These are phyloP conservation scores for Podila verticillata DNA, from an alignment of 192 early-diverging fungal species.

Conservation along the genomic window DNA sequence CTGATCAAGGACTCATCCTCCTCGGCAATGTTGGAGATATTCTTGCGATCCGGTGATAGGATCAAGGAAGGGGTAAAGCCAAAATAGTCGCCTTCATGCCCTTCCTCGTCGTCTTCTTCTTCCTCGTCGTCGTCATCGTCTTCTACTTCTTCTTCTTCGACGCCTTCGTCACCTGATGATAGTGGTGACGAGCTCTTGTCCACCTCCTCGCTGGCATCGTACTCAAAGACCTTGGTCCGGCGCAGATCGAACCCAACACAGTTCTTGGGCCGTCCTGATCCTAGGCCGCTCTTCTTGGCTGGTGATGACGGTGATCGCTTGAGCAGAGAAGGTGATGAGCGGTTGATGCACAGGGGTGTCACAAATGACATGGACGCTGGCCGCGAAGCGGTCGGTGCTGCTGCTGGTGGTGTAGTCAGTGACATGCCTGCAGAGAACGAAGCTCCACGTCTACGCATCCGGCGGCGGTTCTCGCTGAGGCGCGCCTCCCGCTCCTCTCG, in stretches of 20 bases:
- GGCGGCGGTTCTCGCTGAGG: conserved; percentile 11
- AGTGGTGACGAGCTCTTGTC: not conserved
- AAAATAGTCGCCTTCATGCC: no score
- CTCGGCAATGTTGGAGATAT: no score
- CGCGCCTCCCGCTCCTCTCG: conserved; percentile 39
- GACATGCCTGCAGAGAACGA: conserved; percentile 17
- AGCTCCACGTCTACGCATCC: conserved; percentile 14
- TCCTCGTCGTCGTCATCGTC: not conserved
- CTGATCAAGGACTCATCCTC: no score
- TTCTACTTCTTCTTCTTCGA: not conserved
- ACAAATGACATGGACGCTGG: conserved; percentile 4
- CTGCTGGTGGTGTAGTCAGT: not conserved
- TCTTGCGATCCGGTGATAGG: no score
- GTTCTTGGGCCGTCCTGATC: not conserved
- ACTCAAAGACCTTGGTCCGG: conserved; percentile 34
- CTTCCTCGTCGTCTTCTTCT: no score
- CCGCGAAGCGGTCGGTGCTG: not conserved
- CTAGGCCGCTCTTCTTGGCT: conserved; percentile 1
- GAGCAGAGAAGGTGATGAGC: not conserved
- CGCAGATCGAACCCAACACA: conserved; percentile 33
- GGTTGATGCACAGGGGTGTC: not conserved
- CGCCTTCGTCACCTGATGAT: not conserved
- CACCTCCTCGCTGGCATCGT: conserved; percentile 21
- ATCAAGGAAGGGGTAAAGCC: no score
- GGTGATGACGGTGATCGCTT: conserved; percentile 30